Conservation (phyloP, 495 filamentous ascomycete genomes). For the Bacidia gigantensis region DNA sequence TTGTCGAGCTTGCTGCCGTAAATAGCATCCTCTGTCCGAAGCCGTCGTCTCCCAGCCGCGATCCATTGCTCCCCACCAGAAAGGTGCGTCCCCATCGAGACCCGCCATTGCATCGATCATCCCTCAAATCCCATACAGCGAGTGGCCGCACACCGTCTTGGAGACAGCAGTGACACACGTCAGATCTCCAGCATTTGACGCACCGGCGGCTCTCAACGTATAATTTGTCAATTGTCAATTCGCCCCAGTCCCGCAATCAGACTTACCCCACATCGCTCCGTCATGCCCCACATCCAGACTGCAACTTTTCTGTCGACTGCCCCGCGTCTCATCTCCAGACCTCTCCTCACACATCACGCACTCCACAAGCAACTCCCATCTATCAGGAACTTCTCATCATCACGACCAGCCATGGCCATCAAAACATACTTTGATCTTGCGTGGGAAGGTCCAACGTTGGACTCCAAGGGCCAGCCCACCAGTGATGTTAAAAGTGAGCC, state of each 20-base stretch:
- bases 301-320: conserved; percentile 1
- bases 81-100: too few relatives aligned
- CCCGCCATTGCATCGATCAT: too few relatives aligned
- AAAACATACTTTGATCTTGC: conserved; percentile 53
- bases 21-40: too few relatives aligned
- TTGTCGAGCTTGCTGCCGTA: too few relatives aligned
- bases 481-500: conserved; percentile 46
- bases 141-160: too few relatives aligned
- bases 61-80: too few relatives aligned
- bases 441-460: conserved; percentile 54
- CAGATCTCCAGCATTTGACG: too few relatives aligned
- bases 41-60: too few relatives aligned
- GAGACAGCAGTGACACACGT: too few relatives aligned
- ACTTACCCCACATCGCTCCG: conserved; percentile 2
- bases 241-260: background rate
- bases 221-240: background rate
- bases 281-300: background rate
- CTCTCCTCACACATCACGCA: background rate
- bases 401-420: conserved; percentile 50
- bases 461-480: conserved; percentile 40
- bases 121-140: too few relatives aligned
- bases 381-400: conserved; percentile 47
- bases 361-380: conserved; percentile 9
- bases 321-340: background rate
- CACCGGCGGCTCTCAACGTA: too few relatives aligned